A percentile compares a stretch with the other conserved stretches of the same genome.
phyloP scores from a whole-genome alignment of 805 yeast species.

The Pichia nanzhaoensis region DNA sequence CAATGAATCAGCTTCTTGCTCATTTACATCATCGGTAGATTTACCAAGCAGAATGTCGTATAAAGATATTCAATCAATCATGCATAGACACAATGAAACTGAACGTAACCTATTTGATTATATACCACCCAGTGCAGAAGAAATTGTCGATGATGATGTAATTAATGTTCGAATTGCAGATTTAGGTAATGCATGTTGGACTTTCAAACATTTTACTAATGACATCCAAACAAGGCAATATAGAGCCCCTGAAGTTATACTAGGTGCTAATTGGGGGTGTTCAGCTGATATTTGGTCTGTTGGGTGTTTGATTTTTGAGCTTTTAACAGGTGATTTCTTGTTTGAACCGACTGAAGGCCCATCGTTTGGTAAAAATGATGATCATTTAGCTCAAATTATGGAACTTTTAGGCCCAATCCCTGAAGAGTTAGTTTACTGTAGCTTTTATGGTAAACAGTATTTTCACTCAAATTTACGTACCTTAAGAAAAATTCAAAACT shows the following conservation, averaged over 20 bases:
- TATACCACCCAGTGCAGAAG: constrained; percentile 33
- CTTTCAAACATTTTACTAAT: constrained; percentile 72
- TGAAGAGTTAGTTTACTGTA: constrained; percentile 56
- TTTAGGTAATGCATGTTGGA: constrained; percentile 87
- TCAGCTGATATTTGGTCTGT: constrained; percentile 95
- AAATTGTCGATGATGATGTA: constrained; percentile 39
- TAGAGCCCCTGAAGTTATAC: constrained; percentile 80
- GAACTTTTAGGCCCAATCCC: constrained; percentile 42
- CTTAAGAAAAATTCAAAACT: constrained; percentile 67
- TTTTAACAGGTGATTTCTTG: constrained; percentile 87
- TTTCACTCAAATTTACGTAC: constrained; percentile 33
- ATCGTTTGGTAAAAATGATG: constrained; percentile 82
- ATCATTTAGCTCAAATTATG: constrained; percentile 91
- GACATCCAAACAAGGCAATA: constrained; percentile 91
- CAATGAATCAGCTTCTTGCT: not conserved
- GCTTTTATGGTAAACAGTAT: constrained; percentile 45
- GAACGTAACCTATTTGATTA: constrained; percentile 26
- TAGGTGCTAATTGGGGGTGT: constrained; percentile 90
- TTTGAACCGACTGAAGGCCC: constrained; percentile 84
- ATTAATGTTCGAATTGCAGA: constrained; percentile 87
- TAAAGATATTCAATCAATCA: constrained; percentile 31
- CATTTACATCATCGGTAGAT: constrained; percentile 5
- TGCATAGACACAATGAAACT: constrained; percentile 33
- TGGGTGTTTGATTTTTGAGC: constrained; percentile 86
- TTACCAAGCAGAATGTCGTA: constrained; percentile 22